A percentile compares a stretch with the other conserved stretches of the same genome.
These are phyloP conservation scores for Daldinia sp. DNA, from an alignment of 2,329 filamentous ascomycete species.

Conservation along the genomic window DNA sequence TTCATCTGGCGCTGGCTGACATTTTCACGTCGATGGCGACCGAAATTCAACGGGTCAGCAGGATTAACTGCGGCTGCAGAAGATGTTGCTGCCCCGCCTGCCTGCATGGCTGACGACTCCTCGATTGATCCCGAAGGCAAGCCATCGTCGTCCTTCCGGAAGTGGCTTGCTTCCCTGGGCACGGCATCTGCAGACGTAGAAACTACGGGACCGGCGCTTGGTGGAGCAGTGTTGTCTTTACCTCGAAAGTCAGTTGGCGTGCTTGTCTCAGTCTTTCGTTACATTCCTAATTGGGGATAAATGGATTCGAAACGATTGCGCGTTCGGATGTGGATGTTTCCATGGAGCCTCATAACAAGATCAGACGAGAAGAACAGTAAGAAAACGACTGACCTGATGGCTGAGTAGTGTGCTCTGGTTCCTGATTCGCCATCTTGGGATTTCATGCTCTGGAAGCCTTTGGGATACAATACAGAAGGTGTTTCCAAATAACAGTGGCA, in stretches of 20 bases:
- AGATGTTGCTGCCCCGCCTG: conserved; percentile 27
- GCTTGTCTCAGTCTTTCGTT: conserved; percentile 25
- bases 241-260: conserved; percentile 34
- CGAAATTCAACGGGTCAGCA: conserved; percentile 56
- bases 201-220: conserved; percentile 29
- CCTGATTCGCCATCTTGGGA: conserved; percentile 42
- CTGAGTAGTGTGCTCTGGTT: conserved; percentile 42
- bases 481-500: conserved; percentile 41
- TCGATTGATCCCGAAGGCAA: conserved; percentile 25
- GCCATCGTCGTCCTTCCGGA: conserved; percentile 30
- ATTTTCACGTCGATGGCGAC: conserved; percentile 56
- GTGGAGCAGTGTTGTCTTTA: conserved; percentile 32
- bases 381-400: conserved; percentile 44
- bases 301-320: conserved; percentile 40
- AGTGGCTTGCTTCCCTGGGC: conserved; percentile 20
- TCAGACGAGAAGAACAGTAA: conserved; percentile 16
- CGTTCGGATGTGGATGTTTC: conserved; percentile 39
- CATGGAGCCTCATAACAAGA: conserved; percentile 35
- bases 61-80: conserved; percentile 38
- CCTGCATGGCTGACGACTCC: conserved; percentile 13
- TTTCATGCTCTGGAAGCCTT: conserved; percentile 28
- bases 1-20: conserved; percentile 61
- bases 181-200: conserved; percentile 18
- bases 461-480: conserved; percentile 39
- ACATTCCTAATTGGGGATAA: conserved; percentile 25